phyloP scores from a whole-genome alignment of 2,329 filamentous ascomycete species.

The Fusarium xyrophilum region DNA sequence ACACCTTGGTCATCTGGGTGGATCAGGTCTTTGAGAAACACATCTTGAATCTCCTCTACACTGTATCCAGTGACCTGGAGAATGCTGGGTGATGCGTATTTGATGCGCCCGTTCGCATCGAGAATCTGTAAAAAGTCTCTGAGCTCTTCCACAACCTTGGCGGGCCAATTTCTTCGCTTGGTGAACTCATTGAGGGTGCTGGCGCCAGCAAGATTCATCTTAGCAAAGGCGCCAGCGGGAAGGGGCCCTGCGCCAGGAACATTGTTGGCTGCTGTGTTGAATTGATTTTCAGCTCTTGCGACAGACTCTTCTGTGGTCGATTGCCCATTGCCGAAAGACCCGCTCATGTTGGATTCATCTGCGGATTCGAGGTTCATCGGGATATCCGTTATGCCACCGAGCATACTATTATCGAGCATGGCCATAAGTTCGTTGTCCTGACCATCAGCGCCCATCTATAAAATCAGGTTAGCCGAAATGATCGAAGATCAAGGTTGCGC shows the following conservation, averaged over 20 bases:
- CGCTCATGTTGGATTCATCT: slow-evolving; percentile 40
- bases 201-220: slow-evolving; percentile 45
- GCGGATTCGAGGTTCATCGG: slow-evolving; percentile 53
- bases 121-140: slow-evolving; percentile 89
- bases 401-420: slow-evolving; percentile 52
- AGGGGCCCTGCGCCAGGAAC: slow-evolving; percentile 53
- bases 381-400: slow-evolving; percentile 49
- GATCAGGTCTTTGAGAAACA: slow-evolving; percentile 80
- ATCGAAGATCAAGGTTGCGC: slow-evolving; percentile 29
- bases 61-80: slow-evolving; percentile 77
- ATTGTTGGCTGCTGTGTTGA: slow-evolving; percentile 47
- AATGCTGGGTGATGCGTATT: slow-evolving; percentile 84
- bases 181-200: slow-evolving; percentile 65
- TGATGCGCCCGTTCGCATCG: slow-evolving; percentile 81
- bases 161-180: slow-evolving; percentile 78
- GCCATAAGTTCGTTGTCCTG: slow-evolving; percentile 52
- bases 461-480: slow-evolving; percentile 31
- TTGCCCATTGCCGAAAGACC: slow-evolving; percentile 34
- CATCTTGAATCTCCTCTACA: slow-evolving; percentile 72
- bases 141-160: slow-evolving; percentile 87
- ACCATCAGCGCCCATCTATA: slow-evolving; percentile 39
- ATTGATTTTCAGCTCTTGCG: slow-evolving; percentile 45
- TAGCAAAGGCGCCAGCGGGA: slow-evolving; percentile 49
- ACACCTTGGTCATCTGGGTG: slow-evolving; percentile 85
- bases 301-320: slow-evolving; percentile 43